Base-by-base conservation (phyloP, 768 basidiomycete genomes). In the Trametes coccinea region DNA sequence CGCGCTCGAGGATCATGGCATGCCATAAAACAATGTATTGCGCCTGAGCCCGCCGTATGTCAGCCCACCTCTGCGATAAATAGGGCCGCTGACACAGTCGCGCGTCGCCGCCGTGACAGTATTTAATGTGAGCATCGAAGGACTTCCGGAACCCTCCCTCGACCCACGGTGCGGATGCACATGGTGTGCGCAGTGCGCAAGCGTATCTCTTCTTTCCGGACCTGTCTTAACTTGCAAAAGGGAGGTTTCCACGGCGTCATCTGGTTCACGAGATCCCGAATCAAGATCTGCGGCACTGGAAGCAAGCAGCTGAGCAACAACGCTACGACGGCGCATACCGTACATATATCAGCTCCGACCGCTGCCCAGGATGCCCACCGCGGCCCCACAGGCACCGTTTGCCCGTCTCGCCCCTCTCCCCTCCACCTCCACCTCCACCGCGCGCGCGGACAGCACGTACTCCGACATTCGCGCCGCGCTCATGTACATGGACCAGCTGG, bases 401-500 rank as follows among this genome's bases (percentile, higher is more conserved):
- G 7, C 41, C 41, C 41, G 10, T 14, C 41, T 16, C 41, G 9
- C 5, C 41, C 41, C 9, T n/a, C 13, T 43, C 41, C 41, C 49
- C 43, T 40, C 41, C 29, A 5, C 41, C 29, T 17, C 49, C 31
- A 45, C 49, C 17, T 33, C 49, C 31, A 27, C 22, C 10, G 29
- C 37, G 8, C 57, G 57, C 5, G 17, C 40, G 57, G 41, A 33
- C 41, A 59, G 49, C 49, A 22, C 53, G 27, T 33, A 45, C 31
- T 49, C 48, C 48, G 31, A 56, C 60, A 39, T 34, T 48, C 41
- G 41, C 41, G 41, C 41, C 41, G 41, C 41, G 41, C 30, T n/a
- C 53, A 56, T 51, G 60, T 45, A 43, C 60, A 61, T 50, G 60
- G 17, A 9, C 48, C 41, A 39, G 17, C 47, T 61, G 40, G 47